Evolutionary conservation across 805 yeast genomes (phyloP), one percentile per base, ranked within the genome.

Genomic region (Kluyveromyces lactis): DNA sequence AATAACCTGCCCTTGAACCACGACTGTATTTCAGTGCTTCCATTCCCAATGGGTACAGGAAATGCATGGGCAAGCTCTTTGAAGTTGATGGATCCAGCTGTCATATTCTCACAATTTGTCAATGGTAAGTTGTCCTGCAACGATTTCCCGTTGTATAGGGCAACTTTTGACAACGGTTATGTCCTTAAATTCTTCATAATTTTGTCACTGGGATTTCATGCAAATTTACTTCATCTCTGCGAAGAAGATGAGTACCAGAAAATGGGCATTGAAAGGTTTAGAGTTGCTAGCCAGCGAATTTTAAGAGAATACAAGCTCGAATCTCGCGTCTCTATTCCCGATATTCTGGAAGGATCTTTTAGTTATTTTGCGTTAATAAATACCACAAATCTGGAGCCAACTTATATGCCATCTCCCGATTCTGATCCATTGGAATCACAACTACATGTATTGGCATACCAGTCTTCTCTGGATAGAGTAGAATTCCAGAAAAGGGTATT

Each of bases 191-290:
- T 79, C 52, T 43, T 73, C 13, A 85, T 85, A 2, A 94, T 87
- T 8, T 68, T 77, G 0, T 83, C 95, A 0, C 79, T 95, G 85
- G 94, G 81, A 0, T 74, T 86, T 46, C 97, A 89, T 60, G 86
- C 96, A 2, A 75, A 87, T 3, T 60, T 89, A 36, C 87, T 89
- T 2, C 89, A 89, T 23, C 81, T 81, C 41, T 76, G 89, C 38
- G 90, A 86, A 47, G 68, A 78, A 0, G 77, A 80, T 0, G 81
- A 80, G 48, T 62, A 81, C 56, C 67, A 87, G 21, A 67, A 67
- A 36, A 64, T 70, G 44, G 96, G 95, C 1, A 51, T 67, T 5
- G 75, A 75, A 31, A 62, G 95, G 40, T 89, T 89, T 58, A 63
- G 70, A 43, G 59, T 75, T 27, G 95, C 95, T 0, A 94, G 87